Evolutionary conservation across 2,329 filamentous ascomycete genomes (phyloP), one percentile per base, ranked within the genome.

Genomic region (Pseudodiploospora longispora): DNA sequence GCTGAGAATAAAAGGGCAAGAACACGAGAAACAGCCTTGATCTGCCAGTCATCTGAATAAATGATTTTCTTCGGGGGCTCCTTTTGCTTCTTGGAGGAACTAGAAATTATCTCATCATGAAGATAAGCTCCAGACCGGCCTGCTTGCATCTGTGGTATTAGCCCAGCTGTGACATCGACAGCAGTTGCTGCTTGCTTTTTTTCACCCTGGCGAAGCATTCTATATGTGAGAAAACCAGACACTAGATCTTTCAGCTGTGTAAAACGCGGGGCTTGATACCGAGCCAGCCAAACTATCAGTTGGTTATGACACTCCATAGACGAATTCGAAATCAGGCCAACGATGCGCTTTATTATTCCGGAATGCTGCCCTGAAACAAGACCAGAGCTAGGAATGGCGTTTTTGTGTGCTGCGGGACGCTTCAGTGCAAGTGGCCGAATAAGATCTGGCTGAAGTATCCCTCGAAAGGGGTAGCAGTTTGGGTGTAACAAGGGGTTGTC

Each of bases 31-130:
- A 85, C 85, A 8, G 86, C 86, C 59, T 81, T 85, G 45, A 95
- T 79, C 62, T 95, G 89, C 90, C 90, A 96, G 58, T 95, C 90
- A 47, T 91, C 86, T 19, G 75, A 73, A 59, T 93, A 94, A 0
- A 80, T 66, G 2, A 80, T 72, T 49, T 71, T 71, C 52, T 76
- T 78, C 6, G 72, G 64, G 30, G 72, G 69, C 30, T 77, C 74
- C 42, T 76, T 76, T 19, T 69, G 61, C 56, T 75, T 78, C 57
- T 76, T 80, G 8, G 70, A 65, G 3, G 70, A 56, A 32, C 70
- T 65, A 19, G 69, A 64, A 37, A 72, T 62, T 12, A 94, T 72
- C n/a, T 86, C 86, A 31, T 87, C 85, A 58, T 93, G 85, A 5
- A 94, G 69, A 48, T 85, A 82, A 2, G 83, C 83, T 6, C 82